Percentiles rank a stretch among this genome's conserved stretches.
Evolutionary conservation across 495 filamentous ascomycete genomes (phyloP).

Genomic region (Tuber borchii): DNA sequence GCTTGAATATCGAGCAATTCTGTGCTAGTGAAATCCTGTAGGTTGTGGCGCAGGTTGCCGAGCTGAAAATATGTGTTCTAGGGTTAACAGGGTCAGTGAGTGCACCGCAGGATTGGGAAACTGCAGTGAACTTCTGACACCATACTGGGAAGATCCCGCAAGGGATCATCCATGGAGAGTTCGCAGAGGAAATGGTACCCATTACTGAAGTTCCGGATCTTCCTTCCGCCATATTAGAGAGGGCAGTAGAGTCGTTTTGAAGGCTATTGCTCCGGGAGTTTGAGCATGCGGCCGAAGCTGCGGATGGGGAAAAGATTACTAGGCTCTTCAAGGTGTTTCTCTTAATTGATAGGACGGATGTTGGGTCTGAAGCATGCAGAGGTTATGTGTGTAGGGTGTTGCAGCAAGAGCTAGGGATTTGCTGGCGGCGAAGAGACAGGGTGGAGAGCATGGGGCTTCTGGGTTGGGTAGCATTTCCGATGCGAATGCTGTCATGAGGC

Average conservation of each 20-base stretch:
- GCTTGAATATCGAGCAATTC: conserved; percentile 81
- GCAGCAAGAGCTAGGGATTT: conserved; percentile 72
- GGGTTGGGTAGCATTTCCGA: no score
- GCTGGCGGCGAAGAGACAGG: conserved; percentile 59
- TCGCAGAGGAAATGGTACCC: conserved; percentile 87
- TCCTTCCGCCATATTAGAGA: conserved; percentile 77
- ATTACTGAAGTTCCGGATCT: conserved; percentile 91
- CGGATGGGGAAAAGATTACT: conserved; percentile 78
- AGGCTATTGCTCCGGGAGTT: conserved; percentile 88
- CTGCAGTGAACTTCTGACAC: conserved; percentile 78
- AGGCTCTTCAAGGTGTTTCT: conserved; percentile 98
- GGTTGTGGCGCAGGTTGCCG: conserved; percentile 91
- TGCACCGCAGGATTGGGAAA: conserved; percentile 97
- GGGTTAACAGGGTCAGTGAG: conserved; percentile 94
- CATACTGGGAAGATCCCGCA: conserved; percentile 73
- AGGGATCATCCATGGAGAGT: conserved; percentile 74
- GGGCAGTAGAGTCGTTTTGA: conserved; percentile 78
- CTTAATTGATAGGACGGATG: conserved; percentile 80
- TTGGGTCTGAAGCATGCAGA: conserved; percentile 88
- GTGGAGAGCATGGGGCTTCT: no score
- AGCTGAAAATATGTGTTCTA: conserved; percentile 90
- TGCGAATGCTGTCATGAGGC: no score
- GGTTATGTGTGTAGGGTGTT: conserved; percentile 92
- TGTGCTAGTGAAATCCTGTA: conserved; percentile 80
- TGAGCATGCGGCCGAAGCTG: conserved; percentile 78